phyloP scores from a whole-genome alignment of 2,329 filamentous ascomycete species.

The Aphanocladium album region DNA sequence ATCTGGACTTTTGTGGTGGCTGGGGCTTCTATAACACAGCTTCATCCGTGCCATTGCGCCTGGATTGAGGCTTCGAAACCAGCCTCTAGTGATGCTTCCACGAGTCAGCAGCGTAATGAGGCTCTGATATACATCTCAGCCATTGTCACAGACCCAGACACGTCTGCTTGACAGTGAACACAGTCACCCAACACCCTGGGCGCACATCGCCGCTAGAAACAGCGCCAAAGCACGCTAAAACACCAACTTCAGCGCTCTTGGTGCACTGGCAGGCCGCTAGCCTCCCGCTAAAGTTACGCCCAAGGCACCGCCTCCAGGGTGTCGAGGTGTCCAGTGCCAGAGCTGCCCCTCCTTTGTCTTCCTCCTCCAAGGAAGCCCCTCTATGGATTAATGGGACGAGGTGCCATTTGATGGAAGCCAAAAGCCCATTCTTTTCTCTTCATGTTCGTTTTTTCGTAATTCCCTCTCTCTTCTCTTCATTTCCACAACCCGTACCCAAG shows the following conservation, averaged over 20 bases:
- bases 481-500: not conserved
- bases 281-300: no score
- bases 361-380: slow-evolving; percentile 1
- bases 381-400: slow-evolving; percentile 1
- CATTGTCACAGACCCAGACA: not conserved
- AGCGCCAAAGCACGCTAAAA: not conserved
- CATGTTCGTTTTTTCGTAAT: not conserved
- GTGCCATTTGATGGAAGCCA: not conserved
- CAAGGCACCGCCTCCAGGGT: no score
- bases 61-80: no score
- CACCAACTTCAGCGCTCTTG: no score
- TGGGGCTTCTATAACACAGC: no score
- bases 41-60: no score
- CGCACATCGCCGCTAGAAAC: not conserved
- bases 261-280: no score
- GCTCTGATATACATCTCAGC: no score
- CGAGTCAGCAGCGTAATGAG: no score
- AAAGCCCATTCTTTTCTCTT: slow-evolving; percentile 1
- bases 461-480: not conserved
- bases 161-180: not conserved
- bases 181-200: not conserved
- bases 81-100: no score
- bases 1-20: no score
- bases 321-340: no score
- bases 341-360: not conserved